Evolutionary conservation across 176 grass and related monocot genomes (phyloP), one percentile per base, ranked within the genome.

Genomic region (Rhynchospora breviuscula): DNA sequence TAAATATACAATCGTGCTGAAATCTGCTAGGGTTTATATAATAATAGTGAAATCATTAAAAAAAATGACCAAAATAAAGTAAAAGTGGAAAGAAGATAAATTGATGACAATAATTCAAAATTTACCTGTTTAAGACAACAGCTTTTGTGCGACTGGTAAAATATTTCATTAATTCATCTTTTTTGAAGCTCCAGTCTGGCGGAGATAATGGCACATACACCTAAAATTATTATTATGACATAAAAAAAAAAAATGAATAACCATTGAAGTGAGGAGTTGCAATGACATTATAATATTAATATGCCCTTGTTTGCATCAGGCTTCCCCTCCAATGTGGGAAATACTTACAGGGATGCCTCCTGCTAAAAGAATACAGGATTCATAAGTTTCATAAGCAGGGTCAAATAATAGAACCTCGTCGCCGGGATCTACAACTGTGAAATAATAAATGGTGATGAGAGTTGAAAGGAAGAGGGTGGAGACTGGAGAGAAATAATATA

Each of bases 401-500:
- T 94, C 95, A 71, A 98, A 98, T 12, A 98, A 18, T 78, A 98
- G 67, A 65, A 94, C 92, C 13, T 98, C 95, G 52, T 94, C 92
- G 53, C 92, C 95, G 31, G 79, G 95, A 45, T 98, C 90, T 17
- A 94, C 87, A 67, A 88, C 92, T 94, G 90, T 58, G 63, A 67
- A 29, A 40, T 4, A 86, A 80, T 52, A 64, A 79, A 43, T 29
- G 12, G 43, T 14, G 54, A 80, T 45, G 0, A 19, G 45, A 74
- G 11, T 46, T 45, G 31, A n/a, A 60, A 70, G 49, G 0, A 10
- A 35, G 5, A 19, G 18, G 7, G 5, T 6, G 18, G 15, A 7
- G 13, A 7, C 21, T 64, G 62, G 1, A 33, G 43, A 68, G 25
- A 60, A 60, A 78, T 10, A 60, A 70, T 63, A 58, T 65, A 48